Evolutionary conservation across 805 yeast genomes (phyloP), one percentile per base, ranked within the genome.

Genomic region (Metschnikowia cubensis): DNA sequence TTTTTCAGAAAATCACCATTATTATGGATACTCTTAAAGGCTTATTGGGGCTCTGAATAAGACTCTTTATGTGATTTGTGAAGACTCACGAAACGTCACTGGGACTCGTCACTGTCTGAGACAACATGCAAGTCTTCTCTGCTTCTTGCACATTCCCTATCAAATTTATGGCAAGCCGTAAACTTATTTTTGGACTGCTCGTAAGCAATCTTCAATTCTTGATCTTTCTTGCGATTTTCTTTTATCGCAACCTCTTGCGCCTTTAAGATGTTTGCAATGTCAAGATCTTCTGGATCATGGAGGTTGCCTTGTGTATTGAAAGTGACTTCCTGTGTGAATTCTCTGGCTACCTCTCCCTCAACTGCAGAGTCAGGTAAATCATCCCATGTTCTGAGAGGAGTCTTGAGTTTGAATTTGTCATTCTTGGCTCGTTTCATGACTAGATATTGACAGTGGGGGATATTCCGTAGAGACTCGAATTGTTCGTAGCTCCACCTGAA

Each of bases 401-500:
- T 85, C 56, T 78, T 69, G 47, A 90, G 69, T 36, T 62, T 63
- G 62, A 83, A 90, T 52, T 80, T 74, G 20, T 77, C 77, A 4
- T 70, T 69, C 6, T 63, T 67, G 49, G 76, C 73, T 50, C 77
- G 75, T 61, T 87, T 89, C 95, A 90, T 86, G 32, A 85, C 81
- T 37, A 91, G 73, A 64, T 87, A 84, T 55, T 84, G 82, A 60
- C 97, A 92, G 64, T 91, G 94, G 1, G 89, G 89, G 14, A 91
- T 82, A 64, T 91, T 91, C 52, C 85, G 79, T 54, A 91, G 75
- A 42, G 84, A 77, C 67, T 91, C 97, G 67, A 90, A 91, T 62
- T 84, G 83, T 64, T 90, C 97, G 62, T 86, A 92, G 1, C 86
- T 78, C 97, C 97, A 91, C 50, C 96, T 74, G 64, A 83, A 91